Evolutionary conservation across 352 stramenopile genomes (phyloP).

Genomic region (Phytophthora fragariae): DNA sequence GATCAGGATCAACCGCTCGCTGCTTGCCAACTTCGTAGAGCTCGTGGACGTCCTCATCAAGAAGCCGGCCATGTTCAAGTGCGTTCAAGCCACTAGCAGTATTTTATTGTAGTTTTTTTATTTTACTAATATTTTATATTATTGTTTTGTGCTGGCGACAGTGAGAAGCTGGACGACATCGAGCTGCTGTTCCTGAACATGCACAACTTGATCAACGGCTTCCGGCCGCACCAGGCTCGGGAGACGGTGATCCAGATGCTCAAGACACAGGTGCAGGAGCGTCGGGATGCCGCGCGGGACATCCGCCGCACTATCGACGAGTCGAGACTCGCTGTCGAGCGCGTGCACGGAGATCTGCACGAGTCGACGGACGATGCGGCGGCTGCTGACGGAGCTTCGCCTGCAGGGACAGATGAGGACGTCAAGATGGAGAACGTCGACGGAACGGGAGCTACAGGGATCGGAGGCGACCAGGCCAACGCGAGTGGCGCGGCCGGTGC

Average conservation of each 20-base stretch:
- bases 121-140: slow-evolving; percentile 4
- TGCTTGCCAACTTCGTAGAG: slow-evolving; percentile 87
- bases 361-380: slow-evolving; percentile 54
- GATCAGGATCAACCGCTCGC: slow-evolving; percentile 79
- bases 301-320: slow-evolving; percentile 83
- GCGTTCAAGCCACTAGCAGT: slow-evolving; percentile 16
- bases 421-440: slow-evolving; percentile 67
- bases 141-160: slow-evolving; percentile 28
- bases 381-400: slow-evolving; percentile 19
- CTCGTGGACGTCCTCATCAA: slow-evolving; percentile 86
- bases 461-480: slow-evolving; percentile 15
- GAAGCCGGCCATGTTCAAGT: slow-evolving; percentile 86
- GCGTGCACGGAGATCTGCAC: slow-evolving; percentile 67
- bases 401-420: slow-evolving; percentile 37
- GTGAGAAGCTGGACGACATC: slow-evolving; percentile 85
- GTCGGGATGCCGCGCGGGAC: slow-evolving; percentile 71
- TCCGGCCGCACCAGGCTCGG: slow-evolving; percentile 85
- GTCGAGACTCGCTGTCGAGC: slow-evolving; percentile 65
- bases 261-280: slow-evolving; percentile 77
- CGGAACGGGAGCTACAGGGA: slow-evolving; percentile 15
- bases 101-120: not conserved
- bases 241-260: slow-evolving; percentile 90
- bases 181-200: slow-evolving; percentile 91
- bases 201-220: slow-evolving; percentile 92
- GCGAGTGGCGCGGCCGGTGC: slow-evolving; percentile 16